These are phyloP conservation scores for Angophora floribunda DNA, from an alignment of 345 rosid genomes.

Conservation along the genomic window DNA sequence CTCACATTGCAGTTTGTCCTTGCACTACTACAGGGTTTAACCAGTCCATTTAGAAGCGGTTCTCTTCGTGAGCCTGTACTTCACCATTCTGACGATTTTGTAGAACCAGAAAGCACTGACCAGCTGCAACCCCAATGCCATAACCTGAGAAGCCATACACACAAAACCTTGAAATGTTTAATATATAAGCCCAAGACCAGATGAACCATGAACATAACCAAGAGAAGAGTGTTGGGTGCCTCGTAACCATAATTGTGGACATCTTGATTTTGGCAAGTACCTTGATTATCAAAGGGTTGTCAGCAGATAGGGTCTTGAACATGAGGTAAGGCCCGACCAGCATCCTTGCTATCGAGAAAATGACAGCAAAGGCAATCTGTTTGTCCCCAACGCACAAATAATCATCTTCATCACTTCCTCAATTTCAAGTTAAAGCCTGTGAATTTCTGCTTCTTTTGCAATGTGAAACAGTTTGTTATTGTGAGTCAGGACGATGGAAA, in stretches of 20 bases:
- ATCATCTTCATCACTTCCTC: neutral
- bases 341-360: constrained; percentile 48
- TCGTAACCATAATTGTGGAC: neutral
- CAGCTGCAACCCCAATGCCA: constrained; percentile 64
- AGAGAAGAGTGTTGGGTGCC: neutral
- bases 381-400: neutral
- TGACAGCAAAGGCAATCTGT: constrained; percentile 34
- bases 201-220: neutral
- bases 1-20: neutral
- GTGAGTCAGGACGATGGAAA: neutral
- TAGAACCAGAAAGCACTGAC: constrained; percentile 88
- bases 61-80: constrained; percentile 45
- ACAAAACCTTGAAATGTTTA: neutral
- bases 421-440: neutral
- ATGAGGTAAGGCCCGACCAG: constrained; percentile 39
- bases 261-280: constrained; percentile 2
- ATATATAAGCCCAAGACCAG: neutral
- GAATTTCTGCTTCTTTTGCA: neutral
- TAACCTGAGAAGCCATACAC: constrained; percentile 28
- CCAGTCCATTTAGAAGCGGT: neutral
- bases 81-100: constrained; percentile 68
- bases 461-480: neutral
- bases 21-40: neutral
- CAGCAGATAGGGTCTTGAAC: constrained; percentile 16
- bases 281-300: constrained; percentile 45